Conservation (phyloP, 352 stramenopile species). For the Salisapilia sapeloensis region DNA sequence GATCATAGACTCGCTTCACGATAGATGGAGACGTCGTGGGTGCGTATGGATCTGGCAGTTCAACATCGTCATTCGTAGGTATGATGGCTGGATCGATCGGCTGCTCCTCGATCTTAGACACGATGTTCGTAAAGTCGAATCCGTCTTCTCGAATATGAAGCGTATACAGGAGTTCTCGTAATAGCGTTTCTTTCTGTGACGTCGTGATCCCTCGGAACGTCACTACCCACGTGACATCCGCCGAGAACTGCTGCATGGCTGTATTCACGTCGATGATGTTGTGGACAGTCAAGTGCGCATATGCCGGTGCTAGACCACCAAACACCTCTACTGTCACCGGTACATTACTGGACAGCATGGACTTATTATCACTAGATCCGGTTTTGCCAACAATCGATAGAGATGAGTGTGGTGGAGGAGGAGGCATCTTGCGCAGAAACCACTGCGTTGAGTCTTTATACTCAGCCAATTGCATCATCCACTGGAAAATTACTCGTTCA, state of each 20-base stretch:
- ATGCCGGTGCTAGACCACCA: conserved; percentile 14
- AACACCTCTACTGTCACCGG: conserved; percentile 8
- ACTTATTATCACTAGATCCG: too few relatives aligned
- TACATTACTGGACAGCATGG: background rate
- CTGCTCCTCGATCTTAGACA: conserved; percentile 14
- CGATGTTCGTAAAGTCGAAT: conserved; percentile 26
- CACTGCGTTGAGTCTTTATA: conserved; percentile 26
- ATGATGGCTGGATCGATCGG: conserved; percentile 12
- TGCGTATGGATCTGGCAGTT: conserved; percentile 1
- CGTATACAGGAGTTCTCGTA: conserved; percentile 17
- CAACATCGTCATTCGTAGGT: conserved; percentile 3
- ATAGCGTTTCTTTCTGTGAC: conserved; percentile 19
- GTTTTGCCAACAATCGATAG: background rate
- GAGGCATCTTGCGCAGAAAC: conserved; percentile 21
- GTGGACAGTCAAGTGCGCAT: conserved; percentile 18
- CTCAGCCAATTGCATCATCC: conserved; percentile 34
- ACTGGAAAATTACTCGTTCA: conserved; percentile 17
- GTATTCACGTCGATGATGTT: conserved; percentile 20
- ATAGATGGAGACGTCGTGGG: background rate
- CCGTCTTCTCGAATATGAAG: conserved; percentile 18
- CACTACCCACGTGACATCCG: conserved; percentile 27
- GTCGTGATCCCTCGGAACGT: conserved; percentile 18
- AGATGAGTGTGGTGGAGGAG: conserved; percentile 1
- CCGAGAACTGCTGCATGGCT: conserved; percentile 19
- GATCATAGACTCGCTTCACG: conserved; percentile 6